Conservation (phyloP, 805 yeast genomes). For the Cyberlindnera nakhonratchasimensis region DNA sequence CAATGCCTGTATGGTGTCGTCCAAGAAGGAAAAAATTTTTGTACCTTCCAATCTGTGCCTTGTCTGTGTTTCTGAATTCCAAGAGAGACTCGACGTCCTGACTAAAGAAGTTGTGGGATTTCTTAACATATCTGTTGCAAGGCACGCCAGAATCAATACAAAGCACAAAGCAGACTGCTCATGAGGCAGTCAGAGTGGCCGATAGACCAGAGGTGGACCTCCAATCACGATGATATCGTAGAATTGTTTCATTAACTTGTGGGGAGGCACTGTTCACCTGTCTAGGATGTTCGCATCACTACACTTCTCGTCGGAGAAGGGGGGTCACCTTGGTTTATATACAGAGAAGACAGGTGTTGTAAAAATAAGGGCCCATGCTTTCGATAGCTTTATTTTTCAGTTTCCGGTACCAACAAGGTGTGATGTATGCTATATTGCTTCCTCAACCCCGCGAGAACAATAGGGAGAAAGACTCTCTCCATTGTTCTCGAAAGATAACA, state of each 20-base stretch:
- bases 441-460: too few relatives aligned
- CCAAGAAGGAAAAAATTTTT: constrained; percentile 1
- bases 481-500: neutral
- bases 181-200: constrained; percentile 15
- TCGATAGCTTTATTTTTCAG: too few relatives aligned
- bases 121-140: constrained; percentile 19
- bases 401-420: too few relatives aligned
- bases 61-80: constrained; percentile 4
- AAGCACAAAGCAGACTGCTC: constrained; percentile 10
- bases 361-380: too few relatives aligned
- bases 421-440: too few relatives aligned
- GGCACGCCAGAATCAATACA: constrained; percentile 17
- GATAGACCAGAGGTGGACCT: constrained; percentile 18
- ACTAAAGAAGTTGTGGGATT: constrained; percentile 17
- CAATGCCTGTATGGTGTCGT: constrained; percentile 8
- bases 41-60: constrained; percentile 7
- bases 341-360: too few relatives aligned
- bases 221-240: constrained; percentile 20
- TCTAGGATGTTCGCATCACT: too few relatives aligned
- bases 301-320: too few relatives aligned
- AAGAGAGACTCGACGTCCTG: constrained; percentile 16
- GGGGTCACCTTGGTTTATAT: too few relatives aligned
- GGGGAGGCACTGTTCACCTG: too few relatives aligned
- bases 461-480: neutral
- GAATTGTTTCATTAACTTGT: neutral